These are phyloP conservation scores for Pichia nakasei DNA, from an alignment of 805 yeast genomes.

Conservation along the genomic window DNA sequence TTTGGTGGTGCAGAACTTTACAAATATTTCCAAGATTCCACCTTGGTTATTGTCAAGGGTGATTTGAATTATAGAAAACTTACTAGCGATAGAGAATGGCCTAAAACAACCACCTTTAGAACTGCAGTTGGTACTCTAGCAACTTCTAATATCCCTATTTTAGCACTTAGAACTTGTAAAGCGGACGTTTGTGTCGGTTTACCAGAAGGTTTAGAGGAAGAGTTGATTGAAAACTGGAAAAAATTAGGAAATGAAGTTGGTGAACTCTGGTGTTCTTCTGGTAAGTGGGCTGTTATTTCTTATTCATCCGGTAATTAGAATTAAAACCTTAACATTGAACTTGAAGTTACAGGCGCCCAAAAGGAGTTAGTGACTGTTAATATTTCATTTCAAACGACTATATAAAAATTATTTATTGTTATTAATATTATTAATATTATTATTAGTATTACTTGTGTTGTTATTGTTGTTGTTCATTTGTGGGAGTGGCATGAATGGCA, in stretches of 20 bases:
- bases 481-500: slow-evolving; percentile 18
- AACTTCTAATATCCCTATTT: slow-evolving; percentile 48
- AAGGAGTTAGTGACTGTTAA: no score
- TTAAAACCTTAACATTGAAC: no score
- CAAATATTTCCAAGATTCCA: slow-evolving; percentile 50
- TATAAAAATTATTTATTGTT: not conserved
- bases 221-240: slow-evolving; percentile 50
- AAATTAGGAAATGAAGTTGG: slow-evolving; percentile 53
- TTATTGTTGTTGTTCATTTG: slow-evolving; percentile 1
- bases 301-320: slow-evolving; percentile 36
- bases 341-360: no score
- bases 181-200: slow-evolving; percentile 94
- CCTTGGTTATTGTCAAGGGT: slow-evolving; percentile 81
- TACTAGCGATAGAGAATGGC: slow-evolving; percentile 89
- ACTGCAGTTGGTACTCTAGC: slow-evolving; percentile 66
- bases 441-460: not conserved
- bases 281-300: slow-evolving; percentile 89
- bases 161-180: slow-evolving; percentile 86
- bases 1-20: slow-evolving; percentile 57
- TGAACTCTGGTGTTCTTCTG: slow-evolving; percentile 77
- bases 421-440: not conserved
- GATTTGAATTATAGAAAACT: slow-evolving; percentile 93
- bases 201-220: slow-evolving; percentile 60
- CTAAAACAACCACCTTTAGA: slow-evolving; percentile 63
- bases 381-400: not conserved